Conservation (phyloP, 352 stramenopile genomes). For the Phytophthora pistaciae region DNA sequence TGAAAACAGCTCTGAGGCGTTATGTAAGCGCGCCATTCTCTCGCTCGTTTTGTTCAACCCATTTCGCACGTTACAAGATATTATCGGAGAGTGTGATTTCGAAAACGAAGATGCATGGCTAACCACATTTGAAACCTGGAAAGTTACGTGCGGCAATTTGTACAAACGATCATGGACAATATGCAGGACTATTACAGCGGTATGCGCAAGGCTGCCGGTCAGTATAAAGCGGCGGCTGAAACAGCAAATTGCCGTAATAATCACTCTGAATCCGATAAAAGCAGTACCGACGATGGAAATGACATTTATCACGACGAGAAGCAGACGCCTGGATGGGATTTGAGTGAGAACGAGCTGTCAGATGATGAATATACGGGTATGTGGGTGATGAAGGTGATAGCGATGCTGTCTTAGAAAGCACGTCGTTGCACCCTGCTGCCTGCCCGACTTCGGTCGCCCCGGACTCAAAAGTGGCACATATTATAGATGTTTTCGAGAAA, state of each 20-base stretch:
- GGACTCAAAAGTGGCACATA: background rate
- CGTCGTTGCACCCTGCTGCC: background rate
- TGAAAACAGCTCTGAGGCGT: background rate
- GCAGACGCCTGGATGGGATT: background rate
- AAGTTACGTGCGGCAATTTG: background rate
- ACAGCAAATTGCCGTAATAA: background rate
- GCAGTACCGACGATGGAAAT: background rate
- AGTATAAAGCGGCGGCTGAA: background rate
- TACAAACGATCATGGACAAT: constrained; percentile 6
- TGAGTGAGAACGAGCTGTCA: background rate
- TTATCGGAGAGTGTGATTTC: background rate
- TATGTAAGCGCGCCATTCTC: background rate
- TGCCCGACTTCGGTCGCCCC: background rate
- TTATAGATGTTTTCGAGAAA: background rate
- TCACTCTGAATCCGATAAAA: background rate
- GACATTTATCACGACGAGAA: background rate
- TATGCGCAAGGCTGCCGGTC: background rate
- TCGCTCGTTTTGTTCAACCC: background rate
- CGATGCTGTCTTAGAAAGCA: background rate
- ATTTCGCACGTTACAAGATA: background rate
- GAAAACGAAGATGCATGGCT: background rate
- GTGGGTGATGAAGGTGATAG: background rate
- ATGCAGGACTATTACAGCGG: constrained; percentile 9
- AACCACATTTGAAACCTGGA: background rate
- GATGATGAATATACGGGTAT: background rate